These are phyloP conservation scores for Dryas octopetala DNA, from an alignment of 306 rosid genomes.

Conservation along the genomic window DNA sequence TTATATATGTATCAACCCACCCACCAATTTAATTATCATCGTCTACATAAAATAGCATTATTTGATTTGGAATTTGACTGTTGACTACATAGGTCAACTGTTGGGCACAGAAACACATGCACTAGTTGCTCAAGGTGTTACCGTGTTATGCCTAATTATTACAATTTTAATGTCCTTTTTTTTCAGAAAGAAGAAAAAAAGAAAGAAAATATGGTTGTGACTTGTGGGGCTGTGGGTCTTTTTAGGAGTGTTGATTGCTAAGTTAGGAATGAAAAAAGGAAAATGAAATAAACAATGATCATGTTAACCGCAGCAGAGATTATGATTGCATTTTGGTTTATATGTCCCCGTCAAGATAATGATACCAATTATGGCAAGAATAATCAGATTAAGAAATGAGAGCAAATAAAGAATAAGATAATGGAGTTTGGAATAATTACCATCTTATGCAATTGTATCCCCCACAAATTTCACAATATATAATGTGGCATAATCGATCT, in stretches of 20 bases:
- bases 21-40: slow-evolving; percentile 21
- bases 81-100: slow-evolving; percentile 33
- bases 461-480: slow-evolving; percentile 29
- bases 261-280: slow-evolving; percentile 16
- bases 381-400: slow-evolving; percentile 54
- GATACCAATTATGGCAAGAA: slow-evolving; percentile 43
- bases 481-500: not conserved
- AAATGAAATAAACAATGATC: slow-evolving; percentile 20
- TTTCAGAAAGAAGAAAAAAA: not conserved
- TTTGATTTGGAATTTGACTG: slow-evolving; percentile 16
- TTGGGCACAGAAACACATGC: slow-evolving; percentile 40
- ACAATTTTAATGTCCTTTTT: slow-evolving; percentile 16
- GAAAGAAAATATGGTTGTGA: not conserved
- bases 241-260: slow-evolving; percentile 26
- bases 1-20: not conserved
- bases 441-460: slow-evolving; percentile 30
- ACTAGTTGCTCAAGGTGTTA: slow-evolving; percentile 29
- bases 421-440: slow-evolving; percentile 49
- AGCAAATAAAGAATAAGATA: slow-evolving; percentile 40
- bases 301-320: slow-evolving; percentile 22
- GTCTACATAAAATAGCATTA: not conserved
- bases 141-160: slow-evolving; percentile 25
- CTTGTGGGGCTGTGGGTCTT: slow-evolving; percentile 5
- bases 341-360: slow-evolving; percentile 50
- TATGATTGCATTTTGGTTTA: slow-evolving; percentile 53